phyloP scores from a whole-genome alignment of 495 filamentous ascomycete species.

The Opeltia flavorubescens region DNA sequence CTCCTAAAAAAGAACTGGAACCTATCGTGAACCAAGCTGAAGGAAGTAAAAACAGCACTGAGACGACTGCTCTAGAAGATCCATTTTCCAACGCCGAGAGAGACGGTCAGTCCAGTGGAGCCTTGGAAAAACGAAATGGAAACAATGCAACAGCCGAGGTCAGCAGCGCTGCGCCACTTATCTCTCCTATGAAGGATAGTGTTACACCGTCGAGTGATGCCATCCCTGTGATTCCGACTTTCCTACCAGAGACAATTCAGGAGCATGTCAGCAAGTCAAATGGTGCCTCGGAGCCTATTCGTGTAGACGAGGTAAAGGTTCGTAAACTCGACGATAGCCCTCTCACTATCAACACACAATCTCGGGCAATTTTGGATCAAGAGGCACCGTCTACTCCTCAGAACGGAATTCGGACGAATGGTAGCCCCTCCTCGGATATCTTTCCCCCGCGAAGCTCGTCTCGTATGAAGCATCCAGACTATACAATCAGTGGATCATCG shows the following conservation, averaged over 20 bases:
- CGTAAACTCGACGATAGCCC: neutral
- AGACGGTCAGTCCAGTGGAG: neutral
- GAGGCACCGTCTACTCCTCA: neutral
- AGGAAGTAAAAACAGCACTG: neutral
- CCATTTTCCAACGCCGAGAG: slow-evolving; percentile 12
- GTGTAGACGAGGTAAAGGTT: neutral
- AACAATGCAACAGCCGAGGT: neutral
- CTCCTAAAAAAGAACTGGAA: neutral
- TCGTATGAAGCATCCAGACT: slow-evolving; percentile 1
- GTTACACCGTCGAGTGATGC: neutral
- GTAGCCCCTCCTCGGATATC: neutral
- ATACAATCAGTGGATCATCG: neutral
- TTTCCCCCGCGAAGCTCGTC: slow-evolving; percentile 7
- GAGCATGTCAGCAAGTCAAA: neutral
- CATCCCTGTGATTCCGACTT: neutral
- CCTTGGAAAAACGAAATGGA: too few species aligned
- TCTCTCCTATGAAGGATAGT: neutral
- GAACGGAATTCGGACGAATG: neutral
- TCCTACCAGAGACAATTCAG: neutral
- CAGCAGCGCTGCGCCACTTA: neutral
- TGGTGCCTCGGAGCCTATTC: neutral
- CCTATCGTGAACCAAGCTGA: neutral
- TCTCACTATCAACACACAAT: neutral
- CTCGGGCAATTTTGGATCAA: too few species aligned
- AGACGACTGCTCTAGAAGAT: slow-evolving; percentile 7